phyloP scores from a whole-genome alignment of 495 filamentous ascomycete species.

The Xylaria sp. region DNA sequence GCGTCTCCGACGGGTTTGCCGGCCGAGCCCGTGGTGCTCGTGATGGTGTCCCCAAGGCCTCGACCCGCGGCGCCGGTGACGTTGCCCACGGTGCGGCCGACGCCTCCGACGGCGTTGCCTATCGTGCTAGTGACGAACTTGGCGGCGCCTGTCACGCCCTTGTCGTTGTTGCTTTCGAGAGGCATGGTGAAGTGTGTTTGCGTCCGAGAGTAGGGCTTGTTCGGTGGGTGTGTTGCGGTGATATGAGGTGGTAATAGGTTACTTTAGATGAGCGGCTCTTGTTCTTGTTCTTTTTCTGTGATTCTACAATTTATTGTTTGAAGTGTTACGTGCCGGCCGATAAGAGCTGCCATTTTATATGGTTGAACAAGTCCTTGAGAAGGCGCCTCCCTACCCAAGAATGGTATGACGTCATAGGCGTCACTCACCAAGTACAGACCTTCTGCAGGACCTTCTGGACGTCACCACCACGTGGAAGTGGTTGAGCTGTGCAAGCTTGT shows the following conservation, averaged over 20 bases:
- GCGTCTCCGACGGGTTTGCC: conserved; percentile 73
- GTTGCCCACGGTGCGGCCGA: conserved; percentile 71
- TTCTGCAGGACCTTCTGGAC: conserved; percentile 8
- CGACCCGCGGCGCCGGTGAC: conserved; percentile 72
- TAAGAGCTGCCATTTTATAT: not conserved
- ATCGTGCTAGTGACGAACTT: conserved; percentile 66
- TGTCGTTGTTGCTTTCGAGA: conserved; percentile 51
- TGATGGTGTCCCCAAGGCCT: conserved; percentile 68
- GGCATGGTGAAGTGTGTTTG: conserved; percentile 33
- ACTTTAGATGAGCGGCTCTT: not conserved
- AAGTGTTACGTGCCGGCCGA: not conserved
- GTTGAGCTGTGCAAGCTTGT: not conserved
- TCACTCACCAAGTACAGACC: not conserved
- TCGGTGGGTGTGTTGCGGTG: not conserved
- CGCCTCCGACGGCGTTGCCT: conserved; percentile 59
- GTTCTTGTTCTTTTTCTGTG: too few relatives aligned
- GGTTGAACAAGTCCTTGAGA: not conserved
- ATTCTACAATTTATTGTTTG: not conserved
- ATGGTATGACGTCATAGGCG: conserved; percentile 19
- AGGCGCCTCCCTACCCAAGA: not conserved
- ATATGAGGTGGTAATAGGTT: not conserved
- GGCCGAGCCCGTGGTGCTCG: conserved; percentile 64
- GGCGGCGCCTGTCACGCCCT: conserved; percentile 68
- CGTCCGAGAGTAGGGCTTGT: not conserved
- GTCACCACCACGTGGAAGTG: conserved; percentile 23